Percentiles rank a stretch among this genome's conserved stretches.
Conservation (phyloP, 495 filamentous ascomycete genomes). For the Penicillium robsamsonii region DNA sequence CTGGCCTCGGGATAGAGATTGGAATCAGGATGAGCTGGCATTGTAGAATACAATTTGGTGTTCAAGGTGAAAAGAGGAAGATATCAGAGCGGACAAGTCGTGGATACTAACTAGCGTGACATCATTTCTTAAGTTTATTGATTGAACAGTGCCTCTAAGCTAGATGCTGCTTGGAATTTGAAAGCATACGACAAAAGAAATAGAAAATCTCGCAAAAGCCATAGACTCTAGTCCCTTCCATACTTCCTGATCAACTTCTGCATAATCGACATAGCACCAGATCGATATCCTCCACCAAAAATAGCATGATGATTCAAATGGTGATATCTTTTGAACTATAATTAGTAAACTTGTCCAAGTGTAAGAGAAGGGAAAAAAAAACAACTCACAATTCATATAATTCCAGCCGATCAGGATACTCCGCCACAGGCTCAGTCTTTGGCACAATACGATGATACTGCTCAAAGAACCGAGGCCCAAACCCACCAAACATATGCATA, state of each 20-base stretch:
- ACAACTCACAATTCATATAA: conserved; percentile 77
- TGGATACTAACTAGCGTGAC: not conserved
- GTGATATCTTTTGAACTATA: conserved; percentile 63
- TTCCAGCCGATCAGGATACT: conserved; percentile 77
- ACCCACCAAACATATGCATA: conserved; percentile 96
- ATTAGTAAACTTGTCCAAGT: not conserved
- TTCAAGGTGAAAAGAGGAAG: not conserved
- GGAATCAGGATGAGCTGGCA: conserved; percentile 40
- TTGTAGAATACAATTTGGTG: conserved; percentile 1
- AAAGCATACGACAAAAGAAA: not conserved
- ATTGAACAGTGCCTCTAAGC: not conserved
- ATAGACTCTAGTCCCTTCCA: conserved; percentile 23
- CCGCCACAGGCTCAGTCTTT: conserved; percentile 76
- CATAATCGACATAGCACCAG: conserved; percentile 74
- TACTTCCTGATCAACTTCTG: conserved; percentile 68
- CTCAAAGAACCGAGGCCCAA: conserved; percentile 65
- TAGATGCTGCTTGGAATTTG: not conserved
- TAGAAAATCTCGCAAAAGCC: not conserved
- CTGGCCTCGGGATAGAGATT: conserved; percentile 53
- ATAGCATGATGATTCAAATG: conserved; percentile 86
- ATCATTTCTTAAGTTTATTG: not conserved
- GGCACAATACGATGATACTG: conserved; percentile 73
- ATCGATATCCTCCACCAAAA: conserved; percentile 75
- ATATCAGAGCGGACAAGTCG: not conserved
- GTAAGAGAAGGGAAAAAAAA: not conserved